Evolutionary conservation across 2,329 filamentous ascomycete species (phyloP).

Genomic region (Ascochyta pisi): DNA sequence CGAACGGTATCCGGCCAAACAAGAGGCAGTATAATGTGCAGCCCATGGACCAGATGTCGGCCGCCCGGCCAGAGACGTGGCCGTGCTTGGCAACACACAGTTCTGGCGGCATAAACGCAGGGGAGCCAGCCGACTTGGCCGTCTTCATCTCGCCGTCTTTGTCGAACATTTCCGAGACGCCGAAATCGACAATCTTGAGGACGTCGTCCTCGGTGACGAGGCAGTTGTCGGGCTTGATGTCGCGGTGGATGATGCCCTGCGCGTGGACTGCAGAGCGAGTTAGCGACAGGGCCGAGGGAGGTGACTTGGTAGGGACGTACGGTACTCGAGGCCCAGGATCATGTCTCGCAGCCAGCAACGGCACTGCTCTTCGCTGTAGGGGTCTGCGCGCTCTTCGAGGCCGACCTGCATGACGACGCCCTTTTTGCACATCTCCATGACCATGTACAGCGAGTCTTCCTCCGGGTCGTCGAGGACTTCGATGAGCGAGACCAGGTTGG

Average conservation of each 20-base stretch:
- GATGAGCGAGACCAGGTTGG: constrained; percentile 89
- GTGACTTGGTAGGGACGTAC: constrained; percentile 58
- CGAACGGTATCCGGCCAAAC: constrained; percentile 88
- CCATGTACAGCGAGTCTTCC: constrained; percentile 97
- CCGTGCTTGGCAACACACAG: constrained; percentile 86
- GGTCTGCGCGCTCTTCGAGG: constrained; percentile 79
- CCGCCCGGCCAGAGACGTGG: constrained; percentile 84
- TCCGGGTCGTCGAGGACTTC: constrained; percentile 96
- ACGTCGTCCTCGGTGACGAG: constrained; percentile 88
- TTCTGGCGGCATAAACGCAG: constrained; percentile 92
- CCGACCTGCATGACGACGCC: constrained; percentile 97
- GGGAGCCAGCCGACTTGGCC: constrained; percentile 90
- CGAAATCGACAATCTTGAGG: constrained; percentile 97
- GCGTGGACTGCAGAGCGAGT: constrained; percentile 71
- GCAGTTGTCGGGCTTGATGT: constrained; percentile 98
- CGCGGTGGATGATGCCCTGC: constrained; percentile 92
- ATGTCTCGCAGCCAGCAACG: constrained; percentile 94
- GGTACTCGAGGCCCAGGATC: constrained; percentile 92
- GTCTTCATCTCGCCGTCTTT: constrained; percentile 88
- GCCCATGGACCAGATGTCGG: constrained; percentile 99
- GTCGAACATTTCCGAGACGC: constrained; percentile 98
- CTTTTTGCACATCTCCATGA: constrained; percentile 98
- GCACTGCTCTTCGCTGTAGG: constrained; percentile 82
- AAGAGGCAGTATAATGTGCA: constrained; percentile 91
- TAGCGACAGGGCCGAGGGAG: constrained; percentile 19